Base-by-base conservation (phyloP, 345 rosid species). In the Murraya koenigii region DNA sequence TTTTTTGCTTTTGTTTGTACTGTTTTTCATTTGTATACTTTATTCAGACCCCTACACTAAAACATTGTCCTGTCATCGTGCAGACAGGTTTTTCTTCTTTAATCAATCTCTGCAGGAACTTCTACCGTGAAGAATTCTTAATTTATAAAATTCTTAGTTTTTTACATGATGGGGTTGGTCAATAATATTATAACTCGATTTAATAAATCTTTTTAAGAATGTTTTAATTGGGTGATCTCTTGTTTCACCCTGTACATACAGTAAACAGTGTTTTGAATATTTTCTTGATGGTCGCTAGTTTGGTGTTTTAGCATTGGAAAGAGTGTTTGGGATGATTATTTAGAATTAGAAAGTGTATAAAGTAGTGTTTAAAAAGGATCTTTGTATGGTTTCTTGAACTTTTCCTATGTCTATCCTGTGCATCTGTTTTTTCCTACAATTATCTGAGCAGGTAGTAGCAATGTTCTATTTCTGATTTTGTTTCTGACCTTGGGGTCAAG, bases 1-100 rank as follows among this genome's bases (percentile, higher is more conserved):
- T 23, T 39, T 71, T 81, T 71, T 66, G n/a, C 62, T 61, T 62
- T 75, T 71, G 8, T 30, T 25, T 58, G 6, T 17, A 59, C 41
- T 71, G 8, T 17, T 62, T 20, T 60, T 67, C 58, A 71, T 71
- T 23, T 25, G 5, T 15, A 36, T 20, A 32, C 56, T 23, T 11
- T 47, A 28, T 44, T 44, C 6, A 32, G 39, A 44, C 22, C 59
- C 35, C 49, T 36, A 11, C 52, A 30, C 39, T 26, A 30, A 47
- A 47, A 22, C 25, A 35, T 23, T 33, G 35, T 6, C 6, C 41
- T 15, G 36, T 28, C n/a, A 74, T 35, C 23, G 23, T 33, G 63
- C 19, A 32, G 61, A 30, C 30, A n/a, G 4, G 32, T 52, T 22
- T 62, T 75, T 76, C 17, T 23, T 55, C 49, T 75, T 56, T 33